Percentiles rank a stretch among this genome's conserved stretches.
Conservation (phyloP, 2,329 filamentous ascomycete species). For the Plectosphaerella sp. region DNA sequence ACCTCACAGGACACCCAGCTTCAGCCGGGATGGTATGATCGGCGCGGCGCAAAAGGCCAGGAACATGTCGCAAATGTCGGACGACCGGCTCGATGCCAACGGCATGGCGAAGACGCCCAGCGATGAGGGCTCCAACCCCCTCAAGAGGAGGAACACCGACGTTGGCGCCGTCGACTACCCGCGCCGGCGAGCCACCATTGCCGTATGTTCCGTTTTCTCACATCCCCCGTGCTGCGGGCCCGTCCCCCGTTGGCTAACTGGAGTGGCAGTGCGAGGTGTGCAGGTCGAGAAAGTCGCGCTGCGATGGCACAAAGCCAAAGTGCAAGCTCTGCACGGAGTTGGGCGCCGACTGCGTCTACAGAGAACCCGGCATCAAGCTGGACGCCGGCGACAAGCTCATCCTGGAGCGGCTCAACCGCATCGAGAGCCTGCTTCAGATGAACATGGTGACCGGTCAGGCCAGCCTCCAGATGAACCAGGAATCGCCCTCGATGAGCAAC, state of each 20-base stretch:
- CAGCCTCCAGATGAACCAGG: constrained; percentile 49
- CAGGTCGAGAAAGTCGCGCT: constrained; percentile 73
- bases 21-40: constrained; percentile 51
- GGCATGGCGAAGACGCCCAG: constrained; percentile 38
- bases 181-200: constrained; percentile 60
- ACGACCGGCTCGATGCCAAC: constrained; percentile 39
- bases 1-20: constrained; percentile 40
- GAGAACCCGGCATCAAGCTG: constrained; percentile 81
- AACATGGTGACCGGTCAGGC: constrained; percentile 49
- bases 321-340: constrained; percentile 81
- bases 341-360: constrained; percentile 78
- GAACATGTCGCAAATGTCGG: constrained; percentile 51
- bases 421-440: constrained; percentile 74
- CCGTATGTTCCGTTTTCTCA: constrained; percentile 40
- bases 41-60: constrained; percentile 48
- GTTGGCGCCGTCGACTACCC: constrained; percentile 56
- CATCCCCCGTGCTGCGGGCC: too few relatives aligned
- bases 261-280: constrained; percentile 70
- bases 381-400: constrained; percentile 85
- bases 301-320: constrained; percentile 75
- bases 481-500: constrained; percentile 62
- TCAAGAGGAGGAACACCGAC: constrained; percentile 60
- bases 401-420: constrained; percentile 70
- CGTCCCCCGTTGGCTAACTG: constrained; percentile 8
- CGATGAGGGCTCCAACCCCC: constrained; percentile 53